These are phyloP conservation scores for Picochlorum sp. DNA, from an alignment of 139 green algal genomes.

Conservation along the genomic window DNA sequence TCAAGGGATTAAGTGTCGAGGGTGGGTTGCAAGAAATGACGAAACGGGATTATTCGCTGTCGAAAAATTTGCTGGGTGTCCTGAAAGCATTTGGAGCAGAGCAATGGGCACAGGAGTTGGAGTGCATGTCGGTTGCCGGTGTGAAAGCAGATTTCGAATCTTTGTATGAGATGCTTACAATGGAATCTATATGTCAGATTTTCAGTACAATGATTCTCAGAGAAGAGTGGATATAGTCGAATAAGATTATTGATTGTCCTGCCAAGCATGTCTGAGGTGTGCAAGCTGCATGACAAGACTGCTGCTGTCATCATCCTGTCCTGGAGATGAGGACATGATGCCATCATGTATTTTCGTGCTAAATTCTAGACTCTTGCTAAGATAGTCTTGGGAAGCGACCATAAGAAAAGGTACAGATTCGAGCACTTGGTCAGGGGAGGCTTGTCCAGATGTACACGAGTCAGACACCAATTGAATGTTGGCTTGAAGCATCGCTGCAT, in stretches of 20 bases:
- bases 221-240: neutral
- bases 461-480: neutral
- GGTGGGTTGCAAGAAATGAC: conserved; percentile 38
- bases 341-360: neutral
- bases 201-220: neutral
- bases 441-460: neutral
- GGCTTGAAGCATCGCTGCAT: neutral
- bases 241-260: neutral
- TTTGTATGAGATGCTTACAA: conserved; percentile 27
- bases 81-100: conserved; percentile 4
- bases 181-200: neutral
- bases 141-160: conserved; percentile 57
- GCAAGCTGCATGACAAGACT: conserved; percentile 3
- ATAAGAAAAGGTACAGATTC: neutral
- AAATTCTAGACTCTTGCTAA: neutral
- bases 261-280: conserved; percentile 14
- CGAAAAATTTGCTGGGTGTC: conserved; percentile 9
- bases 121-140: conserved; percentile 29
- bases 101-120: conserved; percentile 37
- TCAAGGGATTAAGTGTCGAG: conserved; percentile 30
- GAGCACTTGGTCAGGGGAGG: neutral
- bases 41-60: conserved; percentile 27
- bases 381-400: neutral
- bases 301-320: neutral
- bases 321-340: neutral